Base-by-base conservation (phyloP, 1,284 basidiomycete species). In the Cutaneotrichosporon spelunceum region DNA sequence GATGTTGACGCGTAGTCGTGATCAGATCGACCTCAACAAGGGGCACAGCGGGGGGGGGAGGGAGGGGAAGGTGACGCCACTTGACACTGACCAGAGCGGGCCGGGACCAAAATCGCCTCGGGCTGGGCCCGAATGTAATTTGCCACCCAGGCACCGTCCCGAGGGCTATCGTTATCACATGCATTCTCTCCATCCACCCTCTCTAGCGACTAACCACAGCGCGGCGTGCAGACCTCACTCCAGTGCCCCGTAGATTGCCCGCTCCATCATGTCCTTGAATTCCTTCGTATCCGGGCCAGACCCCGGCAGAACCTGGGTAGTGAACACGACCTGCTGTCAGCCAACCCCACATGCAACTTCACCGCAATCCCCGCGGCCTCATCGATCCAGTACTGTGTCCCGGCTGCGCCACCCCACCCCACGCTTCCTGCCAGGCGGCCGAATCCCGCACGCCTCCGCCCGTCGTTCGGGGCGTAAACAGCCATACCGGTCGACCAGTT, bases 331-430 rank as follows among this genome's bases (percentile, higher is more conserved):
- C 69, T 69, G 57, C 23, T 14, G 29, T 54, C 42, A 53, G 57
- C 39, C 4, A 21, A 27, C 36, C 6, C 21, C 11, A 4, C 24
- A 42, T 3, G 24, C 5, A 9, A 68, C 72, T n/a, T 65, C 61
- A 72, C 72, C 1, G 72, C 66, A 19, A 75, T 63, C 1, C 67
- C 66, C 19, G 57, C 29, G 4, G 13, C 44, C 3, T 69, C 66
- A 44, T 75, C 74, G 10, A 73, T 71, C 63, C 66, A 75, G 59
- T 71, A 74, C 55, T 67, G 58, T 11, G 69, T 72, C 3, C 72
- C 71, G 0, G 68, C 68, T 1, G 70, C 72, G 10, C 74, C 74
- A 1, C 67, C 66, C 71, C 72, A 75, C 4, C 70, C 70, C 0
- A 66, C 68, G 30, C 66, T 70, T 1, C 74, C 72, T 1, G 58